Percentiles rank a stretch among this genome's conserved stretches.
Evolutionary conservation across 495 filamentous ascomycete species (phyloP).

Genomic region (Talaromyces adpressus): DNA sequence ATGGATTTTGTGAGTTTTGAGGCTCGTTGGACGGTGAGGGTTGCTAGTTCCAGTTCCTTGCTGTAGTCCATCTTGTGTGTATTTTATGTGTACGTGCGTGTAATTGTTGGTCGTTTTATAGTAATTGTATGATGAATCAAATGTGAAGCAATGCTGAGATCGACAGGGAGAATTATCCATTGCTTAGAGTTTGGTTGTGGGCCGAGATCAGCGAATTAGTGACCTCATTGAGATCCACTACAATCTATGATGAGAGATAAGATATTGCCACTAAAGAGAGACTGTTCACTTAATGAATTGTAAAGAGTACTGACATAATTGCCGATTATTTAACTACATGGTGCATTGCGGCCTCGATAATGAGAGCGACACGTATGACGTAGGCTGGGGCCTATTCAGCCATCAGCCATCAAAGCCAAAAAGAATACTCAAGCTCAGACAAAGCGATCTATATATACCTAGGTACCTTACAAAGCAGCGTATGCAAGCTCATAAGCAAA

Average conservation of each 20-base stretch:
- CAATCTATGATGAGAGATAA: background rate
- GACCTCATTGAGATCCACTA: background rate
- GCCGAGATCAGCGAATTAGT: background rate
- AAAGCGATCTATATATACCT: background rate
- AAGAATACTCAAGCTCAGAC: background rate
- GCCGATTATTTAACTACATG: background rate
- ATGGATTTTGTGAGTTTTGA: conserved; percentile 45
- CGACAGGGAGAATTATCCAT: conserved; percentile 3
- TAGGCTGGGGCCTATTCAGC: background rate
- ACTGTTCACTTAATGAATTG: background rate
- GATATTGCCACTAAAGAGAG: background rate
- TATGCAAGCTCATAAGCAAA: conserved; percentile 80
- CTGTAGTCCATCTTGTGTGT: conserved; percentile 17
- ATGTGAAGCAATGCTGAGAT: background rate
- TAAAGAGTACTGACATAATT: background rate
- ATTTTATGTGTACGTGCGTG: background rate
- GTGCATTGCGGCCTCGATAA: background rate
- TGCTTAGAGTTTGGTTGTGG: background rate
- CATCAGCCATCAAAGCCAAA: background rate
- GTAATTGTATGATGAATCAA: background rate
- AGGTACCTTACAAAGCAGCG: conserved; percentile 11
- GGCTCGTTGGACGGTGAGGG: conserved; percentile 47
- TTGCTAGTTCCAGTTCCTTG: conserved; percentile 43
- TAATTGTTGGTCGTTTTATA: background rate
- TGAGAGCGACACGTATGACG: background rate